Percentiles rank a stretch among this genome's conserved stretches.
phyloP scores from a whole-genome alignment of 1,284 basidiomycete species.

The Ceratobasidium sp. region DNA sequence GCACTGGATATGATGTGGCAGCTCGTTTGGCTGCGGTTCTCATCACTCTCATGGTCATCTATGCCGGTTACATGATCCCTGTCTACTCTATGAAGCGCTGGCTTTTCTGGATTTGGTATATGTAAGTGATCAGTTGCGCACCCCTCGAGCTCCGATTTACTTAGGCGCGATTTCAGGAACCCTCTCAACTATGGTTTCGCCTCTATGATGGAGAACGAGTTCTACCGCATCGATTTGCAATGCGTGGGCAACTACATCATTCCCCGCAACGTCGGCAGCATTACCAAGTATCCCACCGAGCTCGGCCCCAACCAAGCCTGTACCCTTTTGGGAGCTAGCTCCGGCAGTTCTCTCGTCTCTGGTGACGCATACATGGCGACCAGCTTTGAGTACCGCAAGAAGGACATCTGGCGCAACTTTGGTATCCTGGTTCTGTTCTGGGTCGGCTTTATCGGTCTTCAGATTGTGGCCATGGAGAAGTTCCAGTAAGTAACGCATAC shows the following conservation, averaged over 20 bases:
- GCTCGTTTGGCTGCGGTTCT: conserved; percentile 57
- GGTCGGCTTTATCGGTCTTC: conserved; percentile 55
- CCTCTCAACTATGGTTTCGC: conserved; percentile 81
- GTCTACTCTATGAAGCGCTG: conserved; percentile 80
- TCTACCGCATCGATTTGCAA: conserved; percentile 63
- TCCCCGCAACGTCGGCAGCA: conserved; percentile 68
- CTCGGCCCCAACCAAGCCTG: conserved; percentile 50
- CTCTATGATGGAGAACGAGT: conserved; percentile 82
- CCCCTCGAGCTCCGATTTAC: background rate
- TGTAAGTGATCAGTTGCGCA: conserved; percentile 52
- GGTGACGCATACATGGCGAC: conserved; percentile 13
- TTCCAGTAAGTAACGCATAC: conserved; percentile 54
- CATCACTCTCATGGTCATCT: conserved; percentile 51
- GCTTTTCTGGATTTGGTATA: conserved; percentile 76
- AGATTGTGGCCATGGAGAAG: conserved; percentile 60
- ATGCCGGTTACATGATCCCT: conserved; percentile 53
- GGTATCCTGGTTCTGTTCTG: conserved; percentile 57
- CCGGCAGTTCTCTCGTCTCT: conserved; percentile 41
- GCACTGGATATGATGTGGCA: conserved; percentile 55
- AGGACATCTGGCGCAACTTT: conserved; percentile 51
- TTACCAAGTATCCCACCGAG: conserved; percentile 64
- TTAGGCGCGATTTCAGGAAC: conserved; percentile 61
- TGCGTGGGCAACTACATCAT: conserved; percentile 58
- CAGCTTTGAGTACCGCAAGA: conserved; percentile 47
- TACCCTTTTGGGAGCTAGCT: conserved; percentile 44